Percentiles rank a stretch among this genome's conserved stretches.
phyloP scores from a whole-genome alignment of 2,329 filamentous ascomycete genomes.

The Metarhizium album region DNA sequence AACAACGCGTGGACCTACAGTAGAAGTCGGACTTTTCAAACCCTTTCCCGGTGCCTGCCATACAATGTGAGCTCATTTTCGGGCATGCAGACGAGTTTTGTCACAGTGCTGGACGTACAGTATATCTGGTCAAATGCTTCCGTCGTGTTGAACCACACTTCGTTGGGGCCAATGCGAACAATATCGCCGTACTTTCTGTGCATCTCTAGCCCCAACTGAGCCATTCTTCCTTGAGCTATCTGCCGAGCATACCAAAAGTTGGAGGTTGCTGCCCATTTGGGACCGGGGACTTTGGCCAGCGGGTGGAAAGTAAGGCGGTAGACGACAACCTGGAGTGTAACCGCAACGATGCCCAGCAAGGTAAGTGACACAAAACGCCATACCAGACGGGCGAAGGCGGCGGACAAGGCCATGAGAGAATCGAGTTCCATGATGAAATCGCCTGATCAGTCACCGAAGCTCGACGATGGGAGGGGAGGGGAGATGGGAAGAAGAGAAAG shows the following conservation, averaged over 20 bases:
- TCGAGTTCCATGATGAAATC: not conserved
- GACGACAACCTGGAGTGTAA: constrained; percentile 8
- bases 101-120: constrained; percentile 19
- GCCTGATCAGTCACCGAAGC: not conserved
- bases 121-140: constrained; percentile 39
- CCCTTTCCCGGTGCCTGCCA: constrained; percentile 32
- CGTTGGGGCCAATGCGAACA: constrained; percentile 43
- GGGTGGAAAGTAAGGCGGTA: constrained; percentile 35
- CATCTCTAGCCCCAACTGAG: constrained; percentile 29
- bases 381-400: not conserved
- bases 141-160: constrained; percentile 39
- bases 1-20: constrained; percentile 21
- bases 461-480: not conserved
- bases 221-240: constrained; percentile 31
- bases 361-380: not conserved
- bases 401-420: not conserved
- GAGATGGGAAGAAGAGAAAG: not conserved
- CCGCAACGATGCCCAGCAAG: constrained; percentile 8
- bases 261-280: constrained; percentile 34
- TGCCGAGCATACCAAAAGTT: constrained; percentile 38
- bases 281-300: constrained; percentile 34
- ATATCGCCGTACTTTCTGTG: constrained; percentile 36
- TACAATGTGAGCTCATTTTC: not conserved
- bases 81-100: not conserved
- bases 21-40: constrained; percentile 44